Base-by-base conservation (phyloP, 768 basidiomycete species). In the Xerocomus brunneocitrinus region DNA sequence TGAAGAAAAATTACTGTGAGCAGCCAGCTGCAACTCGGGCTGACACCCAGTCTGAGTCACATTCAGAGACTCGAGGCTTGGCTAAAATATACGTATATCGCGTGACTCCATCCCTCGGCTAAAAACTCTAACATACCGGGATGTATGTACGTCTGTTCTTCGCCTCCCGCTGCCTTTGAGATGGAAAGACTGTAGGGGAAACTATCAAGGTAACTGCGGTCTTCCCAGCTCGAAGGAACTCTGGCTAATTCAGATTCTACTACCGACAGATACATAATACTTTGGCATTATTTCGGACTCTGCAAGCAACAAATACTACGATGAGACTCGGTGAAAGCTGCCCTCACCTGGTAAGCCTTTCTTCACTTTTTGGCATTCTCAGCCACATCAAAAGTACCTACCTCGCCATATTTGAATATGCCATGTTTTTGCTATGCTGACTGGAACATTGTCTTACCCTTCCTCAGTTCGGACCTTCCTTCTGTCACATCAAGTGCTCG, bases 321-420 rank as follows among this genome's bases (percentile, higher is more conserved):
- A 53, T 57, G 48, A 61, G 51, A 36, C 46, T 46, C 46, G 54
- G 54, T 13, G 43, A 55, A 45, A 49, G 42, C 28, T 46, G 43
- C 47, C 38, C 48, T 24, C 36, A 53, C 54, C 31, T 51, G 44
- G 61, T 66, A 51, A 56, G 63, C 8, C 30, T 51, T 52, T 39
- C 34, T 48, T 41, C 32, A 14, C 24, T 16, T 25, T 38, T 55
- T 53, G 40, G 42, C 31, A 55, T 49, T 47, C 49, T 24, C 42
- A 19, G 19, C 19, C 19, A 19, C 19, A 19, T 19, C 19, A 19
- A 19, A 19, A 19, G 19, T 19, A 19, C 19, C 19, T 19, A 19
- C 19, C 19, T 19, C 19, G 19, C 19, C 19, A 19, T 19, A 19
- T 19, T 19, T 19, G 19, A 19, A 19, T 19, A 19, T 19, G 19